Conservation (phyloP, 2,329 filamentous ascomycete species). For the Penicillium vulpinum region DNA sequence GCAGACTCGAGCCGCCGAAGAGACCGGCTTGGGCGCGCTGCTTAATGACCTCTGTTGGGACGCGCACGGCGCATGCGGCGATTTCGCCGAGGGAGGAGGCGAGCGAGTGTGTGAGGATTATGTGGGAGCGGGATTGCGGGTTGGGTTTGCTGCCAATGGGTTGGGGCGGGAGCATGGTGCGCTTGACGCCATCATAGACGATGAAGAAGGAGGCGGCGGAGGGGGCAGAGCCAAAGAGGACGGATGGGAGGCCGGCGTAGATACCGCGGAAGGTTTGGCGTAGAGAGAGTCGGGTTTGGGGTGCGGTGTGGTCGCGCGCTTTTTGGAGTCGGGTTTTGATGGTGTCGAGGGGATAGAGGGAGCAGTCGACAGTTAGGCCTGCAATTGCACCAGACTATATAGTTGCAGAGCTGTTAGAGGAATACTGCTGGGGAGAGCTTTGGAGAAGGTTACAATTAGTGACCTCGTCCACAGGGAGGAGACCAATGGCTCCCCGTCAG, state of each 20-base stretch:
- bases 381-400: constrained; percentile 80
- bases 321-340: constrained; percentile 93
- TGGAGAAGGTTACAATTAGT: constrained; percentile 32
- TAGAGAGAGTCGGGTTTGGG: constrained; percentile 63
- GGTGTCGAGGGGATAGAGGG: constrained; percentile 96
- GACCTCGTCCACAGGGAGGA: constrained; percentile 48
- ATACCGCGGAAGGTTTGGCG: constrained; percentile 87
- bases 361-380: constrained; percentile 93
- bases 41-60: constrained; percentile 96
- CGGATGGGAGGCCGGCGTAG: constrained; percentile 87
- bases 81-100: constrained; percentile 86
- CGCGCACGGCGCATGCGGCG: constrained; percentile 85
- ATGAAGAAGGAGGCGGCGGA: constrained; percentile 97
- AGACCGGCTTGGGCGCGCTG: constrained; percentile 89
- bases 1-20: constrained; percentile 68
- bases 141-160: constrained; percentile 19
- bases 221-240: constrained; percentile 86
- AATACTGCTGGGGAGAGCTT: background rate
- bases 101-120: constrained; percentile 68
- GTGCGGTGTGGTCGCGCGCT: constrained; percentile 59
- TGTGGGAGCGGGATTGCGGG: constrained; percentile 34
- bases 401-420: constrained; percentile 7
- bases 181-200: constrained; percentile 80
- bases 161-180: constrained; percentile 44
- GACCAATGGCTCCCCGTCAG: constrained; percentile 37